Evolutionary conservation across 1,284 basidiomycete genomes (phyloP), one percentile per base, ranked within the genome.

Genomic region (Ganoderma lingzhi): DNA sequence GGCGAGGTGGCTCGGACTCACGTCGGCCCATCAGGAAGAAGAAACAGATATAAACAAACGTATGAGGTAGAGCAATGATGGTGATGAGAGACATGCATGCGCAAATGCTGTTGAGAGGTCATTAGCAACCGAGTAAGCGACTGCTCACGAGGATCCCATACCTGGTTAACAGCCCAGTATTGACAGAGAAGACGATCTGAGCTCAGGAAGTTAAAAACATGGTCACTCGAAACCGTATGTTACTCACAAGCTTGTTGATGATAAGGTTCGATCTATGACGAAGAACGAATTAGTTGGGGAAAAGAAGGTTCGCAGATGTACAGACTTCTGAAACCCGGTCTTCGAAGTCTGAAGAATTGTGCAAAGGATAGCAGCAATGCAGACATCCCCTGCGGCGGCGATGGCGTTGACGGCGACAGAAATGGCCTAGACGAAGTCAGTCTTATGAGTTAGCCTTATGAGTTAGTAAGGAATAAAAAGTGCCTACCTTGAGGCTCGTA

Each of bases 331-430:
- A 78, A 88, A 87, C 1, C 86, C 87, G 35, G 86, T 88, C 65
- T 85, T 79, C 48, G 86, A 85, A 32, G 80, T 80, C 44, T 85
- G 84, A 6, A 89, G 81, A 73, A 86, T 84, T 70, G 78, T 81
- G 72, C 84, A 85, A 41, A 89, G 78, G 28, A 83, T 80, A 45
- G 80, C 78, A 28, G 87, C 84, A 63, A 88, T 88, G 62, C 85
- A 70, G 23, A 87, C 80, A 73, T 89, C 87, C 3, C 83, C 79
- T 10, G 81, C 81, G 5, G 84, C 87, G 4, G 85, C 86, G 28
- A 88, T 74, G 4, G 84, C 81, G 73, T 88, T 88, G 58, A 88
- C 84, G 48, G 85, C 80, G 82, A 87, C 85, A 3, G 87, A 88
- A 59, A 87, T 79, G 15, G 83, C 82, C 86, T 87, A 45, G 51